phyloP scores from a whole-genome alignment of 495 filamentous ascomycete genomes.

The Xylaria castorea region DNA sequence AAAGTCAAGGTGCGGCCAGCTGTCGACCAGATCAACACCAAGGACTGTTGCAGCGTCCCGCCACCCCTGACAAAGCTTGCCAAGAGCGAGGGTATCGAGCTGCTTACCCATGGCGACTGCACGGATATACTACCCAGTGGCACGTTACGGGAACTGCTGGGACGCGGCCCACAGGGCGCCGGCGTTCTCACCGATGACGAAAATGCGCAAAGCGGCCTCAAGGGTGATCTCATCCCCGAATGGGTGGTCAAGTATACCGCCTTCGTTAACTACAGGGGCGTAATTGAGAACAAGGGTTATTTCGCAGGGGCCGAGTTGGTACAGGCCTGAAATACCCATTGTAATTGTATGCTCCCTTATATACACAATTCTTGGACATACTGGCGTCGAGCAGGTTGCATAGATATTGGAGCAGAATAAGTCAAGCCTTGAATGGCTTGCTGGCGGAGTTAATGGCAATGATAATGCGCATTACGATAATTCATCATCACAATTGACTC shows the following conservation, averaged over 20 bases:
- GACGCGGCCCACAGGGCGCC: conserved; percentile 67
- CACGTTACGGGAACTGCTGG: conserved; percentile 81
- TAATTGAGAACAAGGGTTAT: conserved; percentile 98
- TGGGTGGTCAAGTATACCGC: conserved; percentile 99
- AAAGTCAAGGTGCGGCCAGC: conserved; percentile 74
- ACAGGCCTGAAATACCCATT: conserved; percentile 30
- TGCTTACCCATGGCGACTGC: conserved; percentile 94
- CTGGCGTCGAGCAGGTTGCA: conserved; percentile 21
- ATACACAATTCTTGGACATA: conserved; percentile 9
- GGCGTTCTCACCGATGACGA: conserved; percentile 67
- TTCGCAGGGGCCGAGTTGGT: conserved; percentile 81
- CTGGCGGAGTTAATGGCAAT: not conserved
- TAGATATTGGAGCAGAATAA: conserved; percentile 20
- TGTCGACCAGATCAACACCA: conserved; percentile 96
- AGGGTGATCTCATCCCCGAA: conserved; percentile 79
- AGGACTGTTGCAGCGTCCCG: conserved; percentile 95
- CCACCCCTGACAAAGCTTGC: conserved; percentile 85
- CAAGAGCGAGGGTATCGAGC: conserved; percentile 81
- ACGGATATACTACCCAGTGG: conserved; percentile 87
- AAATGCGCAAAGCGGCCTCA: conserved; percentile 58
- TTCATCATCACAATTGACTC: conserved; percentile 19
- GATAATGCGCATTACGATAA: conserved; percentile 24
- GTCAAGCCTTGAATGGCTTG: not conserved
- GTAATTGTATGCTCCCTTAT: conserved; percentile 15
- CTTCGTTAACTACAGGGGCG: conserved; percentile 93